Conservation (phyloP, 1,139 yeast species). For the Pichia sp. region DNA sequence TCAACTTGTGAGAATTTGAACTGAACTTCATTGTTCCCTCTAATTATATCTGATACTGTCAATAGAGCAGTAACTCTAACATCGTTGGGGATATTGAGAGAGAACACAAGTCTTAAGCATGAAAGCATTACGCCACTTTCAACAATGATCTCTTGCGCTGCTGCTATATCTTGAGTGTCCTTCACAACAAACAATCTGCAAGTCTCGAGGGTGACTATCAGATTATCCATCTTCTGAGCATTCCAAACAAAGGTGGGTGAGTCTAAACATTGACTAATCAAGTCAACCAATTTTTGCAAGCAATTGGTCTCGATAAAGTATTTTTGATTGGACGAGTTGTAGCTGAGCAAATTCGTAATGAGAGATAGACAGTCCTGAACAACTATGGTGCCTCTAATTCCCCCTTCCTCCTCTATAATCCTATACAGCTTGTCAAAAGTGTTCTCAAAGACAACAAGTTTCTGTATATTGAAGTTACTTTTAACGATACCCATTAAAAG, state of each 20-base stretch:
- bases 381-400: slow-evolving; percentile 80
- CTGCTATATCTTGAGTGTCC: slow-evolving; percentile 57
- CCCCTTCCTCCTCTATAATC: slow-evolving; percentile 83
- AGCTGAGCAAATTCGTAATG: slow-evolving; percentile 63
- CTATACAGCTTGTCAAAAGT: slow-evolving; percentile 76
- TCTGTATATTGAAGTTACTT: slow-evolving; percentile 82
- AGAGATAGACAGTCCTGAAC: slow-evolving; percentile 85
- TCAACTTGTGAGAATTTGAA: slow-evolving; percentile 69
- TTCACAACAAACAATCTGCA: slow-evolving; percentile 67
- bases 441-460: slow-evolving; percentile 89
- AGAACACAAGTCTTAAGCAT: slow-evolving; percentile 63
- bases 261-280: slow-evolving; percentile 53
- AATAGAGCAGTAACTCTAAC: slow-evolving; percentile 62
- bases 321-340: slow-evolving; percentile 87
- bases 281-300: slow-evolving; percentile 51
- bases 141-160: slow-evolving; percentile 58
- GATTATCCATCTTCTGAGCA: slow-evolving; percentile 62
- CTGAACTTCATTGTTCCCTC: slow-evolving; percentile 59
- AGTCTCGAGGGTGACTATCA: slow-evolving; percentile 62
- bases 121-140: slow-evolving; percentile 58
- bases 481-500: slow-evolving; percentile 78
- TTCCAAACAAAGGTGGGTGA: slow-evolving; percentile 54
- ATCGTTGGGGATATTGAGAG: slow-evolving; percentile 51
- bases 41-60: slow-evolving; percentile 71
- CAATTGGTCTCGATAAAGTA: slow-evolving; percentile 82